These are phyloP conservation scores for Sporisorium iseilematis-ciliati DNA, from an alignment of 1,284 basidiomycete species.

Conservation along the genomic window DNA sequence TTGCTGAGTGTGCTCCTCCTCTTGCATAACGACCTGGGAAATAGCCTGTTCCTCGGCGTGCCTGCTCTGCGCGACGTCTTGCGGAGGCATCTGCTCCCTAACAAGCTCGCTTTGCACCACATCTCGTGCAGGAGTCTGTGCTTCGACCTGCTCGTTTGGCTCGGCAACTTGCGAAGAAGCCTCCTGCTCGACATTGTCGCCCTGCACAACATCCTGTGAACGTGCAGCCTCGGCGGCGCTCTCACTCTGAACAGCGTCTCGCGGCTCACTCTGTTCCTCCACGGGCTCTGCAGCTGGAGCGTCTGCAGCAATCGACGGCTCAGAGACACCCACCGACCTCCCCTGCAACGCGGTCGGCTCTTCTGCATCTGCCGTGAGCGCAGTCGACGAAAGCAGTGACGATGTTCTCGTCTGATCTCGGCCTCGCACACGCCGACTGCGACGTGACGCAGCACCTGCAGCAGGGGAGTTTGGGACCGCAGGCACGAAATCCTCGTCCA, in stretches of 20 bases:
- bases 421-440: conserved; percentile 5
- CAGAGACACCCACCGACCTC: not conserved
- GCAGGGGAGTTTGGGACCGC: conserved; percentile 23
- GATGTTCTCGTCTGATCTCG: conserved; percentile 5
- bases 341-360: not conserved
- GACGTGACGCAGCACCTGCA: conserved; percentile 19
- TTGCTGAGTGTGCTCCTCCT: not conserved
- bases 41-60: not conserved
- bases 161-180: not conserved
- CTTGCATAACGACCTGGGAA: too few relatives aligned
- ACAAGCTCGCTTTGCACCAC: not conserved
- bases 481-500: not conserved
- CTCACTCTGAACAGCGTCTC: not conserved
- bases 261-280: not conserved
- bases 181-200: not conserved
- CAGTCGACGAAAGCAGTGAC: conserved; percentile 21
- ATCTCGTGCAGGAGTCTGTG: too few relatives aligned
- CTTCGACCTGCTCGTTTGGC: not conserved
- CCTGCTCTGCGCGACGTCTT: not conserved
- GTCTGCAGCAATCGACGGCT: not conserved
- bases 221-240: too few relatives aligned
- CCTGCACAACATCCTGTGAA: too few relatives aligned
- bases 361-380: not conserved
- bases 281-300: not conserved
- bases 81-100: not conserved